Conservation (phyloP, 1,139 yeast species). For the Sugiyamaella castrensis region DNA sequence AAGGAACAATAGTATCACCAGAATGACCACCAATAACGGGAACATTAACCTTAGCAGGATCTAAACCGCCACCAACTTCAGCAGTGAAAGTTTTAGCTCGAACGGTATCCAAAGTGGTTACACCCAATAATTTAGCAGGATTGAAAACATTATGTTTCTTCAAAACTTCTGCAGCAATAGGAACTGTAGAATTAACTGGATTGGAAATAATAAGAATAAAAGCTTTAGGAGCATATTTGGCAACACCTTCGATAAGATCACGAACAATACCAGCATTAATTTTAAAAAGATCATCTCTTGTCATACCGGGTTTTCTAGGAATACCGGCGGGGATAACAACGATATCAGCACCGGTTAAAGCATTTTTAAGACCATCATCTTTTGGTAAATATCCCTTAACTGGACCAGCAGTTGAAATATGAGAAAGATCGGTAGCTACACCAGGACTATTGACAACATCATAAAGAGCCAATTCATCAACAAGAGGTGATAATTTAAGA, state of each 20-base stretch:
- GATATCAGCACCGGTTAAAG: constrained; percentile 79
- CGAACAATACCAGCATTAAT: constrained; percentile 95
- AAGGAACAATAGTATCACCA: constrained; percentile 96
- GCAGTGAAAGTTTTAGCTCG: constrained; percentile 92
- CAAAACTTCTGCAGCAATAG: constrained; percentile 94
- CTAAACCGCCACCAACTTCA: constrained; percentile 60
- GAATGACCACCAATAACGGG: constrained; percentile 96
- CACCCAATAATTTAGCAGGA: constrained; percentile 92
- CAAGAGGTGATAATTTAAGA: constrained; percentile 81
- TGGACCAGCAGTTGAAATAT: constrained; percentile 83
- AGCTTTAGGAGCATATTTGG: constrained; percentile 84
- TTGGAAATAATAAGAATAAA: constrained; percentile 85
- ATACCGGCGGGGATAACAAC: constrained; percentile 98
- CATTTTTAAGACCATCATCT: constrained; percentile 71
- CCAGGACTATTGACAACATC: constrained; percentile 96
- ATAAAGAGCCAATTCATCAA: constrained; percentile 79
- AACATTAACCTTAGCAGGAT: constrained; percentile 56
- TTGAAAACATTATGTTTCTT: constrained; percentile 83
- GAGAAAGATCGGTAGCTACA: constrained; percentile 94
- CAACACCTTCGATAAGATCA: constrained; percentile 85
- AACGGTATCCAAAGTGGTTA: constrained; percentile 91
- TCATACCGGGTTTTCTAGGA: constrained; percentile 99
- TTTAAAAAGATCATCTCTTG: constrained; percentile 91
- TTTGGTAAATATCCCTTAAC: constrained; percentile 84
- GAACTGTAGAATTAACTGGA: constrained; percentile 98